Base-by-base conservation (phyloP, 73 alveolate species). In the Uronychia setigera region DNA sequence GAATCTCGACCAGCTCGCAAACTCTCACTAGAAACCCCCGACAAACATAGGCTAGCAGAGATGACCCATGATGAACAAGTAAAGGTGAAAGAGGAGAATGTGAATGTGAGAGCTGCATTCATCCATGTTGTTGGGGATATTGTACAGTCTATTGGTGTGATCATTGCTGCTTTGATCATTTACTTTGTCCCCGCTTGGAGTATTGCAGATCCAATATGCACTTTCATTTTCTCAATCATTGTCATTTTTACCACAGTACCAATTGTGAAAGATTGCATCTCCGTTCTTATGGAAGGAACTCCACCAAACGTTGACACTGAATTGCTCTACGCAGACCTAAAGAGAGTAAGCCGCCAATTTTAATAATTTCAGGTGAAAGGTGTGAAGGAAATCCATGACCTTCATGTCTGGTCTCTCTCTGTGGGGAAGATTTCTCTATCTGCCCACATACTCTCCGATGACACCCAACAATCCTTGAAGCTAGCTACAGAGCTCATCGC, bases 111-210 rank as follows among this genome's bases (percentile, higher is more conserved):
- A 58, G 98, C 98, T 31, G 99, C 99, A 35, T 83, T 88, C 87
- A 84, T 97, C 46, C 99, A 97, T 80, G 95, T 96, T 74, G 33
- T 97, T n/a, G 99, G 99, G 27, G 99, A 97, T 91, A 92, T 95
- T 29, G 74, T 97, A 29, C 94, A 95, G 92, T 90, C 96, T 76
- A 86, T 96, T 57, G 99, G 99, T 0, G 99, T 97, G 30, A 80
- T 97, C 1, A 93, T 97, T 28, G 99, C 99, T 29, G 99, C 99
- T 9, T 28, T 83, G 9, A 80, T 96, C 46, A 95, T 97, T 26
- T 93, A 85, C 75, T 60, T 95, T 57, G 60, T 79, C 75, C 98
- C 98, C 1, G 74, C 60, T 31, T 92, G 85, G 79, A 31, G 46
- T n/a, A 80, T 89, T 31, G 97, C 95, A 60, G 99, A 97, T 80